These are phyloP conservation scores for Thielaviopsis punctulata DNA, from an alignment of 2,329 filamentous ascomycete genomes.

Conservation along the genomic window DNA sequence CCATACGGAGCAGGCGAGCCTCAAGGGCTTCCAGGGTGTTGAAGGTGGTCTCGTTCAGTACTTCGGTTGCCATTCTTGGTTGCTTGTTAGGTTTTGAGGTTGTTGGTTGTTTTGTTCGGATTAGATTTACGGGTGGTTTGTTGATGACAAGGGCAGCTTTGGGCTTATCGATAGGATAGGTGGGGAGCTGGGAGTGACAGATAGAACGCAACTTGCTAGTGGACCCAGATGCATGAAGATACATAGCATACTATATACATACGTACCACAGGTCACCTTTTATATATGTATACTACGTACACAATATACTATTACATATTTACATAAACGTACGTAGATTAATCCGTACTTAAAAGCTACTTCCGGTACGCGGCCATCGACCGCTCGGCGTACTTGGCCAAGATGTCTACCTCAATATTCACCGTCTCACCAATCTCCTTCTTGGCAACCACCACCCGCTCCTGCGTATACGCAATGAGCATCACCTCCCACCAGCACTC, in stretches of 20 bases:
- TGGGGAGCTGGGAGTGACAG: background rate
- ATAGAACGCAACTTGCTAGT: too few relatives aligned
- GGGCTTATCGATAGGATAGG: background rate
- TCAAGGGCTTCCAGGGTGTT: conserved; percentile 40
- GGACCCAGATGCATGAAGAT: too few relatives aligned
- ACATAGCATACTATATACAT: too few relatives aligned
- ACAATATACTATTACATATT: conserved; percentile 11
- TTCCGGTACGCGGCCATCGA: conserved; percentile 54
- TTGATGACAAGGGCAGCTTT: background rate
- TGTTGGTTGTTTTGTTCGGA: background rate
- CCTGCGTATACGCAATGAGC: conserved; percentile 93
- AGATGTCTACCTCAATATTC: conserved; percentile 86
- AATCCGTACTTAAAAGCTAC: too few relatives aligned
- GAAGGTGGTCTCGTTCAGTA: conserved; percentile 33
- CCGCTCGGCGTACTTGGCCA: conserved; percentile 77
- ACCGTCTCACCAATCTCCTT: conserved; percentile 70
- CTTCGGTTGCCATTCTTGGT: conserved; percentile 19
- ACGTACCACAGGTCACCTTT: too few relatives aligned
- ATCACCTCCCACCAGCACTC: conserved; percentile 88
- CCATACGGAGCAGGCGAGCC: conserved; percentile 39
- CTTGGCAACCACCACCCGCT: conserved; percentile 64
- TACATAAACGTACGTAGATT: too few relatives aligned
- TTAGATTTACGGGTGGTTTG: background rate
- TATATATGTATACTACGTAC: too few relatives aligned
- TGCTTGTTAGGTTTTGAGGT: background rate